Evolutionary conservation across 148 eudicot genomes (phyloP).

Genomic region (Chenopodium suecicum): DNA sequence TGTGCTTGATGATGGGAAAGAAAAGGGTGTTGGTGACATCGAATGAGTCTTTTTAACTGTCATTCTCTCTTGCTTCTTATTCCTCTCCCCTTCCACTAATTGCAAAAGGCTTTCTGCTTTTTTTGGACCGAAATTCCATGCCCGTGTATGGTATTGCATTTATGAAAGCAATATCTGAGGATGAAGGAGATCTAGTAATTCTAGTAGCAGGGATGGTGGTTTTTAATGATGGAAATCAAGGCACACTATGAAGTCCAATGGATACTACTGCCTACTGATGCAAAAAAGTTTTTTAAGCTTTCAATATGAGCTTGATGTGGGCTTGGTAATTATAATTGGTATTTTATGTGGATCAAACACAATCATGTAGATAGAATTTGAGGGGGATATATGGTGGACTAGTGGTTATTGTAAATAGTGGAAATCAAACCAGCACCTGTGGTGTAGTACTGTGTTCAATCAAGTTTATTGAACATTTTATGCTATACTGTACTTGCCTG

Average conservation of each 20-base stretch:
- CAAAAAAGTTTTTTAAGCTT: neutral
- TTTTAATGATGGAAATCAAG: neutral
- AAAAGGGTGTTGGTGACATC: neutral
- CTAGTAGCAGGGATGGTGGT: neutral
- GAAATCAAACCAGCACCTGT: too few relatives aligned
- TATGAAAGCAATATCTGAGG: neutral
- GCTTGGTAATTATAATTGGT: neutral
- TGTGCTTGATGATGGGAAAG: neutral
- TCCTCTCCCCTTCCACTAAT: too few relatives aligned
- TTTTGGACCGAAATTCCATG: neutral
- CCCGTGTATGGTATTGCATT: neutral
- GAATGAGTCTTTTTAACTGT: neutral
- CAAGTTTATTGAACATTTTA: too few relatives aligned
- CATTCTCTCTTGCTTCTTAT: too few relatives aligned
- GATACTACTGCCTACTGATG: neutral
- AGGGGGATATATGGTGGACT: too few relatives aligned
- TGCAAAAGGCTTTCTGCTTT: too few relatives aligned
- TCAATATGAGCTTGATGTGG: neutral
- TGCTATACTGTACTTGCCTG: too few relatives aligned
- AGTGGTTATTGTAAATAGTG: too few relatives aligned
- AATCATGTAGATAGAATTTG: too few relatives aligned
- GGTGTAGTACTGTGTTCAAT: too few relatives aligned
- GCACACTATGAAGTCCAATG: neutral
- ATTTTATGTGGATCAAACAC: too few relatives aligned
- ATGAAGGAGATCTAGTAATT: neutral